A percentile compares a stretch with the other conserved stretches of the same genome.
These are phyloP conservation scores for Reutealis trisperma DNA, from an alignment of 345 rosid species.

Conservation along the genomic window DNA sequence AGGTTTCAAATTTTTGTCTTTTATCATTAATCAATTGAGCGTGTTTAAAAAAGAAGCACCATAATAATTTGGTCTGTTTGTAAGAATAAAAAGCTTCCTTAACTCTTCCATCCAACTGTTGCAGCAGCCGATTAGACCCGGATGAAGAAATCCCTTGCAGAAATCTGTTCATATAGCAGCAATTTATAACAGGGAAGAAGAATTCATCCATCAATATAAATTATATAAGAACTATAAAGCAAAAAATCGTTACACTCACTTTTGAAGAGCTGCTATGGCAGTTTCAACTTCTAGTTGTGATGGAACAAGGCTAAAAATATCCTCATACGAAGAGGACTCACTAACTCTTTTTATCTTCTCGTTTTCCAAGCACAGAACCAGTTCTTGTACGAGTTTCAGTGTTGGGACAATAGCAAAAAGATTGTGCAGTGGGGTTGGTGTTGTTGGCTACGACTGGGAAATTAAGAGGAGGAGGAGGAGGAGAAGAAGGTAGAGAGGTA, in stretches of 20 bases:
- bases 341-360: constrained; percentile 12
- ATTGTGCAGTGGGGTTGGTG: constrained; percentile 2
- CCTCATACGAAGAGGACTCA: constrained; percentile 13
- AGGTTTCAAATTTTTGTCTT: no score
- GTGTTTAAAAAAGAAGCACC: constrained; percentile 19
- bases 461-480: constrained; percentile 22
- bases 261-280: constrained; percentile 43
- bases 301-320: constrained; percentile 37
- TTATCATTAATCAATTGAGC: no score
- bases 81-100: constrained; percentile 32
- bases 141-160: constrained; percentile 23
- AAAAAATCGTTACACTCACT: constrained; percentile 26
- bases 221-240: not conserved
- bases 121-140: constrained; percentile 22
- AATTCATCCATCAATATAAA: no score
- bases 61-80: constrained; percentile 32
- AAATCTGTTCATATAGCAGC: constrained; percentile 25
- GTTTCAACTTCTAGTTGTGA: constrained; percentile 43
- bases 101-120: constrained; percentile 20
- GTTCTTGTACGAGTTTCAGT: constrained; percentile 8
- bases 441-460: constrained; percentile 25
- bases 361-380: constrained; percentile 10
- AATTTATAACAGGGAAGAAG: not conserved
- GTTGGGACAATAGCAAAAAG: constrained; percentile 1
- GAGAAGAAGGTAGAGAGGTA: constrained; percentile 10